Percentiles rank a stretch among this genome's conserved stretches.
Conservation (phyloP, 2,329 filamentous ascomycete species). For the Mariannaea elegans region DNA sequence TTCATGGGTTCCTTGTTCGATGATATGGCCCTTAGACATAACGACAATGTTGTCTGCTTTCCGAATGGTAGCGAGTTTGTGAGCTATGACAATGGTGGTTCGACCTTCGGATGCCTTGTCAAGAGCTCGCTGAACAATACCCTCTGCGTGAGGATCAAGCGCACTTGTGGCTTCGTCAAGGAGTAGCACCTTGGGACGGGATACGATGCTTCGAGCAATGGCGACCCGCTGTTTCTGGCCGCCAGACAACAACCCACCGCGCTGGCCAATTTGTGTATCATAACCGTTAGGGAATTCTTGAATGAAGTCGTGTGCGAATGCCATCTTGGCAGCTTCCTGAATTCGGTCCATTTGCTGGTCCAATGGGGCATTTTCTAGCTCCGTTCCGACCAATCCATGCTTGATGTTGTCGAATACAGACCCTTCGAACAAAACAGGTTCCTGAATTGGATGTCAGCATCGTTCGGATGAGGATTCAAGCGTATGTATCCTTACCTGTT, state of each 20-base stretch:
- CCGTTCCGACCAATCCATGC: conserved; percentile 56
- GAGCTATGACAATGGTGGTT: conserved; percentile 71
- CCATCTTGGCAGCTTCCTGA: conserved; percentile 56
- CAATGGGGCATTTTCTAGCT: conserved; percentile 47
- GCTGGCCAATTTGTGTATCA: conserved; percentile 68
- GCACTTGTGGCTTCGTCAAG: conserved; percentile 74
- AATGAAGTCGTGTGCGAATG: conserved; percentile 62
- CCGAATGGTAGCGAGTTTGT: conserved; percentile 56
- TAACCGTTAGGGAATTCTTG: conserved; percentile 55
- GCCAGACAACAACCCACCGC: conserved; percentile 71
- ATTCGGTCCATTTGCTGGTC: conserved; percentile 56
- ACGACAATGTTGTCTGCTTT: too few relatives aligned
- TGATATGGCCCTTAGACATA: conserved; percentile 38
- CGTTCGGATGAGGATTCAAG: not conserved
- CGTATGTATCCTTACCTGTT: conserved; percentile 35
- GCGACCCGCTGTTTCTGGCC: conserved; percentile 73
- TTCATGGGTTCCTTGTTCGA: conserved; percentile 49
- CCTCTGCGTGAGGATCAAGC: conserved; percentile 51
- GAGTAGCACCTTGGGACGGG: conserved; percentile 67
- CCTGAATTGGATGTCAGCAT: conserved; percentile 36
- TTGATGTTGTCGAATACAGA: conserved; percentile 65
- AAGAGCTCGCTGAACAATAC: conserved; percentile 63
- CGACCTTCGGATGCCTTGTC: conserved; percentile 61
- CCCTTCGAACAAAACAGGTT: conserved; percentile 56
- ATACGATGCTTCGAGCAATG: conserved; percentile 71